phyloP scores from a whole-genome alignment of 2,329 filamentous ascomycete species.

The Pseudogymnoascus sp. region DNA sequence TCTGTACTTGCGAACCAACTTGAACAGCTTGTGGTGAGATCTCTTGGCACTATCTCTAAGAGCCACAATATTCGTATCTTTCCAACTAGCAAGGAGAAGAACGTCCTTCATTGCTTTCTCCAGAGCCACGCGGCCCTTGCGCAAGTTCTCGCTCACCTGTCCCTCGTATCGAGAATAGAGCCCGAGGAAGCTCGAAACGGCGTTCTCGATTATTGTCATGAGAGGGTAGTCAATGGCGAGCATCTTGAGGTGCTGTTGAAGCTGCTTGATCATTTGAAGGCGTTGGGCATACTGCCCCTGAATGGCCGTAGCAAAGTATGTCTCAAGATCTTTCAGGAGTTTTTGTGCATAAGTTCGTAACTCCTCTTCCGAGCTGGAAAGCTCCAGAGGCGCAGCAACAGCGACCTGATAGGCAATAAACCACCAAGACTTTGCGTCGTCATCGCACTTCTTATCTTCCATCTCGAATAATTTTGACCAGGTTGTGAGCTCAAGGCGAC shows the following conservation, averaged over 20 bases:
- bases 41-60: slow-evolving; percentile 80
- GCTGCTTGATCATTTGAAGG: slow-evolving; percentile 58
- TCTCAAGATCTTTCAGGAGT: slow-evolving; percentile 66
- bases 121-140: slow-evolving; percentile 59
- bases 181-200: slow-evolving; percentile 66
- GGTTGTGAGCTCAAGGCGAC: slow-evolving; percentile 80
- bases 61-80: slow-evolving; percentile 89
- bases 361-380: slow-evolving; percentile 50
- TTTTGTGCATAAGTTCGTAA: slow-evolving; percentile 56
- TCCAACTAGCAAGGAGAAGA: slow-evolving; percentile 92
- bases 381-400: slow-evolving; percentile 62
- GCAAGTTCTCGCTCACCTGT: slow-evolving; percentile 55
- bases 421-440: slow-evolving; percentile 86
- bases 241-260: slow-evolving; percentile 56
- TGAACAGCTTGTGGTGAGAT: slow-evolving; percentile 88
- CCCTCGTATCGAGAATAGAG: slow-evolving; percentile 67
- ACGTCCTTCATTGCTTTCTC: slow-evolving; percentile 91
- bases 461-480: slow-evolving; percentile 85
- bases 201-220: slow-evolving; percentile 50
- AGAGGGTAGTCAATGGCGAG: slow-evolving; percentile 50
- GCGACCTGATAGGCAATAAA: slow-evolving; percentile 91
- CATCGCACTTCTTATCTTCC: slow-evolving; percentile 65
- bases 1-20: slow-evolving; percentile 83
- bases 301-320: slow-evolving; percentile 70
- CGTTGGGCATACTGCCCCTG: slow-evolving; percentile 73